These are phyloP conservation scores for Acacia crassicarpa DNA, from an alignment of 306 rosid genomes.

Conservation along the genomic window DNA sequence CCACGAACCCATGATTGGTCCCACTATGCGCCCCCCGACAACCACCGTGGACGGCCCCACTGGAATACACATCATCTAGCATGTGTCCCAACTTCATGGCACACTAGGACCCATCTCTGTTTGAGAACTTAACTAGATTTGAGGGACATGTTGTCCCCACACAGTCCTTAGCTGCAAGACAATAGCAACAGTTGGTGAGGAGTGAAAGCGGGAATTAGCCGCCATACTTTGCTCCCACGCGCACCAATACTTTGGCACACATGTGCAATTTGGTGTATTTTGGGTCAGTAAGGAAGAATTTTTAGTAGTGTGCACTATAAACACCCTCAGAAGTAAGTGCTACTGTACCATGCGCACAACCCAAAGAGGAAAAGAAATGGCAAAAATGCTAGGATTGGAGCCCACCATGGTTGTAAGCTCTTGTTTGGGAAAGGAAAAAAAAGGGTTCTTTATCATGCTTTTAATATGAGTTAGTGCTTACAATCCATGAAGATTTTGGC, in stretches of 20 bases:
- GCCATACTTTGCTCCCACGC: conserved; percentile 72
- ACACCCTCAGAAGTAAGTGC: conserved; percentile 49
- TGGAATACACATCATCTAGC: conserved; percentile 66
- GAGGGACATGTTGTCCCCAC: conserved; percentile 70
- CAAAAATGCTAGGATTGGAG: conserved; percentile 45
- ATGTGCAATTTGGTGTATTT: conserved; percentile 29
- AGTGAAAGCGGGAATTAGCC: conserved; percentile 53
- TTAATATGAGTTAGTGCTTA: conserved; percentile 31
- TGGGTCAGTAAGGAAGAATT: conserved; percentile 26
- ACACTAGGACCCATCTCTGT: conserved; percentile 56
- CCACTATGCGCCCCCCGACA: conserved; percentile 80
- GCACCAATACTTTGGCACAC: conserved; percentile 46
- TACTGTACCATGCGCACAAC: conserved; percentile 83
- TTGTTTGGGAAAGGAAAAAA: conserved; percentile 15
- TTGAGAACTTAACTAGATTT: conserved; percentile 34
- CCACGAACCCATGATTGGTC: conserved; percentile 69
- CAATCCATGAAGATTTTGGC: conserved; percentile 31
- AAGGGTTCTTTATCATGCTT: conserved; percentile 31
- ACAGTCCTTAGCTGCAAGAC: conserved; percentile 46
- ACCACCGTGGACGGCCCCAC: conserved; percentile 67
- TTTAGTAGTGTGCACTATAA: conserved; percentile 29
- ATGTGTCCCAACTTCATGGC: conserved; percentile 76
- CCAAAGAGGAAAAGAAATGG: neutral
- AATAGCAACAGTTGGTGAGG: conserved; percentile 48
- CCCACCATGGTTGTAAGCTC: conserved; percentile 46